phyloP scores from a whole-genome alignment of 331 rosid species.

The Cydonia oblonga region DNA sequence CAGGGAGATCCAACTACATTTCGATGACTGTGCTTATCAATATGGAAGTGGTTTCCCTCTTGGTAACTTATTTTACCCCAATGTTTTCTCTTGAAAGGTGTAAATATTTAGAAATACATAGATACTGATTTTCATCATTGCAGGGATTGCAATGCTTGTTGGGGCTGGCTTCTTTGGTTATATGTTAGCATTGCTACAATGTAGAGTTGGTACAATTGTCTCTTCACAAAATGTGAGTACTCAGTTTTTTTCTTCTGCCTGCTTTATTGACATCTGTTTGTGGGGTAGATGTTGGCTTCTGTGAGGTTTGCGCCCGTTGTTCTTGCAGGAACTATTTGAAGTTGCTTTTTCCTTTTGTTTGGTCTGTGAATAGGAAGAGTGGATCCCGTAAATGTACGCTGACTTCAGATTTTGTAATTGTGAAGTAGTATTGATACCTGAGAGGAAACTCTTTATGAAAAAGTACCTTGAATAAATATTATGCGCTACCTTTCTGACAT shows the following conservation, averaged over 20 bases:
- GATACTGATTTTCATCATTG: constrained; percentile 14
- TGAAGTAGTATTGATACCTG: constrained; percentile 1
- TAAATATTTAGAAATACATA: not conserved
- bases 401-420: not conserved
- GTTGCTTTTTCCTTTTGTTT: not conserved
- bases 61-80: constrained; percentile 33
- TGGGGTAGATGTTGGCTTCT: not conserved
- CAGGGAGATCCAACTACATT: constrained; percentile 83
- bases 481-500: not conserved
- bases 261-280: not conserved
- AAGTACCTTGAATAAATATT: too few relatives aligned
- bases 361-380: not conserved
- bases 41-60: constrained; percentile 83
- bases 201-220: constrained; percentile 55
- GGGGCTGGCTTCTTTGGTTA: constrained; percentile 93
- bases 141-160: constrained; percentile 73
- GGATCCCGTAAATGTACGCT: not conserved
- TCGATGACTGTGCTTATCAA: constrained; percentile 89
- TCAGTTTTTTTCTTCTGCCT: not conserved
- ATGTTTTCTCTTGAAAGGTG: not conserved
- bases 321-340: not conserved
- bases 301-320: not conserved
- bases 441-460: not conserved
- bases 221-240: constrained; percentile 58
- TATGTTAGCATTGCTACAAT: constrained; percentile 78